Conservation (phyloP, 306 rosid genomes). For the Argentina anserina region DNA sequence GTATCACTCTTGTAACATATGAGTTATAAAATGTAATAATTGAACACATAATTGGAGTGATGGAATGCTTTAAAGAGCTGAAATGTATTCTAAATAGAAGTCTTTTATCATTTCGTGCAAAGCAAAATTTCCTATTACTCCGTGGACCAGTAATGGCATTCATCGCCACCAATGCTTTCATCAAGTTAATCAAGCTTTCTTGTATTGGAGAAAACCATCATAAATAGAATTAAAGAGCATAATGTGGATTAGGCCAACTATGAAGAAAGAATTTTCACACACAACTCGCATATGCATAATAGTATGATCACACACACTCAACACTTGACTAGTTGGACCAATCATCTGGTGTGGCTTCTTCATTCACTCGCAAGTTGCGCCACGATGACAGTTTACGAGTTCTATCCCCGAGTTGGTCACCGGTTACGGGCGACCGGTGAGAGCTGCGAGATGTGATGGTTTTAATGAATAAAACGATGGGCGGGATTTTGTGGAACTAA, state of each 20-base stretch:
- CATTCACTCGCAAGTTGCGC: not conserved
- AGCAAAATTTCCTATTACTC: not conserved
- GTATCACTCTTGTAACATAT: no score
- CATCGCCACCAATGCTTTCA: no score
- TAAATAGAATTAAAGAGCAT: no score
- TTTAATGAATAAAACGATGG: not conserved
- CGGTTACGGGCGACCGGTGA: not conserved
- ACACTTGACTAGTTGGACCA: not conserved
- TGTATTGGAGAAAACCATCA: not conserved
- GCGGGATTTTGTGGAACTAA: not conserved
- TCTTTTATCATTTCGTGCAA: no score
- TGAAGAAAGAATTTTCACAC: not conserved
- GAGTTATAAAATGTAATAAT: no score
- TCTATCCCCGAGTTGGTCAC: not conserved
- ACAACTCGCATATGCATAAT: not conserved
- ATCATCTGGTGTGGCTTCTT: not conserved
- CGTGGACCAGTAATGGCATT: not conserved
- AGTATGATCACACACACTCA: no score
- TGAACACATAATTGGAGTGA: not conserved
- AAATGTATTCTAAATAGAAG: no score
- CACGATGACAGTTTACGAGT: not conserved
- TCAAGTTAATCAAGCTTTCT: not conserved
- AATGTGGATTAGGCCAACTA: no score
- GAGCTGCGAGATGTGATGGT: not conserved
- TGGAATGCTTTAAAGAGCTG: not conserved